phyloP scores from a whole-genome alignment of 805 yeast species.

The Candida endomychidarum region DNA sequence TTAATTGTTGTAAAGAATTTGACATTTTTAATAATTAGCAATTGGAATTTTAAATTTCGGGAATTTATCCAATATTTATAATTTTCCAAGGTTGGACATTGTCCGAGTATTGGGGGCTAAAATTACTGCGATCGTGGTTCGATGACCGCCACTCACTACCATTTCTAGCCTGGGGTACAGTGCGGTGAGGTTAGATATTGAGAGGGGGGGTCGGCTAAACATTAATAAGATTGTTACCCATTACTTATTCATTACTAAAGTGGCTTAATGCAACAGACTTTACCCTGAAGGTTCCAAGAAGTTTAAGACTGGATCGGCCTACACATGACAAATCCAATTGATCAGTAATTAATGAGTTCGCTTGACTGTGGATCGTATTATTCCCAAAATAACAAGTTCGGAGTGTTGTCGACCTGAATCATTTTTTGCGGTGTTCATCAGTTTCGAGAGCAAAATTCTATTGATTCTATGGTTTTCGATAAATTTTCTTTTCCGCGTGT shows the following conservation, averaged over 20 bases:
- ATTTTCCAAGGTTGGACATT: constrained; percentile 5
- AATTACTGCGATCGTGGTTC: constrained; percentile 4
- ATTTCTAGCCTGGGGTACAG: background rate
- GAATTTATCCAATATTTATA: constrained; percentile 7
- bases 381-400: constrained; percentile 4
- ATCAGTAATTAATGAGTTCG: background rate
- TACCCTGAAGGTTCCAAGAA: too few relatives aligned
- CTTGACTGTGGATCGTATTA: background rate
- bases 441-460: background rate
- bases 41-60: constrained; percentile 2
- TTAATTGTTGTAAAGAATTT: constrained; percentile 81
- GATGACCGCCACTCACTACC: background rate
- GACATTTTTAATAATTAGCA: constrained; percentile 2
- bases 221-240: too few relatives aligned
- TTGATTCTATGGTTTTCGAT: background rate
- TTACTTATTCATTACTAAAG: too few relatives aligned
- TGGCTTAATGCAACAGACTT: too few relatives aligned
- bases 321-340: too few relatives aligned
- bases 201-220: constrained; percentile 3
- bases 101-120: background rate
- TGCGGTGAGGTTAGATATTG: too few relatives aligned
- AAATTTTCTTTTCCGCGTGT: background rate
- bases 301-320: too few relatives aligned
- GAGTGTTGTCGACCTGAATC: constrained; percentile 5
- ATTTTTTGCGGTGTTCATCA: background rate